Base-by-base conservation (phyloP, 2,329 filamentous ascomycete species). In the Ophiostoma ulmi region DNA sequence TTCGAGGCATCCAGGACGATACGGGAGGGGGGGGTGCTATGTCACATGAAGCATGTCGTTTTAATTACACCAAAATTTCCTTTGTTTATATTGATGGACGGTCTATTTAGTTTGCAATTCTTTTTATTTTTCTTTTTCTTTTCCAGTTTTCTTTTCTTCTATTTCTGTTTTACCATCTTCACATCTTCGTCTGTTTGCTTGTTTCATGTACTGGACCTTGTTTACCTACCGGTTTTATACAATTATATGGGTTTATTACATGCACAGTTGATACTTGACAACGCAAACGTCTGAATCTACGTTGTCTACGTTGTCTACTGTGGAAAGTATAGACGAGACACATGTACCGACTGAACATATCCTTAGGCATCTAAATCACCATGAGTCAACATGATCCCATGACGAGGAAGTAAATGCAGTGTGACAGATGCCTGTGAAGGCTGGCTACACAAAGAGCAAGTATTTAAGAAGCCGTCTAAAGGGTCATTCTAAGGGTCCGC, bases 61-160 rank as follows among this genome's bases (percentile, higher is more conserved):
- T 31, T 63, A 63, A 63, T 63, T 26, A 36, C 58, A 58, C 52
- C 52, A 39, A 22, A 65, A 39, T 65, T 65, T 65, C 63, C 63
- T 39, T 38, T 65, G 63, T 65, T 11, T 20, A 36, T n/a, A 17
- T 39, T n/a, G 26, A 65, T 65, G 63, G 63, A 22, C 36, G 36
- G 20, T 35, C 20, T 13, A 13, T 22, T 44, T 17, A 8, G n/a
- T 38, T 31, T 11, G 65, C 35, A 3, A 31, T 70, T 26, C 13
- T 48, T 63, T 58, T 20, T 17, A 55, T 35, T 64, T 64, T 20
- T n/a, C 13, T 17, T 64, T 36, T 38, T 7, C n/a, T n/a, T 55
- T 38, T 31, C 31, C 31, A 31, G 31, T 31, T 31, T 31, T 31
- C 2, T 26, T 17, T 26, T 70, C 35, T 65, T 64, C n/a, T 6